A percentile compares a stretch with the other conserved stretches of the same genome.
These are phyloP conservation scores for Suhomyces panamericanus DNA, from an alignment of 1,139 yeast genomes.

Conservation along the genomic window DNA sequence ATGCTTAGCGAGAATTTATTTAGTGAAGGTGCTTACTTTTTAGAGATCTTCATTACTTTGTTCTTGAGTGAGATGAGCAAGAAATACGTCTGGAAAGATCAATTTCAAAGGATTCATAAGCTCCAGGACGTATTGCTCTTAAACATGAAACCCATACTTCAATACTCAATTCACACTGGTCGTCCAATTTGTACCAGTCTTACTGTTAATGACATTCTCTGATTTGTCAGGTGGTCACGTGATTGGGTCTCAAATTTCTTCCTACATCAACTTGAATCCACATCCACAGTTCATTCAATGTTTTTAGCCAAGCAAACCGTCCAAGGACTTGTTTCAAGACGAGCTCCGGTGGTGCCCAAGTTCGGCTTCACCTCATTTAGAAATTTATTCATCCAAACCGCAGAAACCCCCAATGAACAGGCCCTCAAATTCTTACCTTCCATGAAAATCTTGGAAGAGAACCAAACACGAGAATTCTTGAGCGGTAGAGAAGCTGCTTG, in stretches of 20 bases:
- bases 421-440: conserved; percentile 50
- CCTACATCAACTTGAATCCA: no score
- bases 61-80: no score
- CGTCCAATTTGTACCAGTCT: no score
- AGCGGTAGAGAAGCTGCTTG: conserved; percentile 56
- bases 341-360: neutral
- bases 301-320: conserved; percentile 1
- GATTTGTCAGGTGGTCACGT: neutral
- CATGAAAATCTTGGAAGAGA: conserved; percentile 41
- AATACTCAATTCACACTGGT: no score
- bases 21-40: no score
- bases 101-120: no score
- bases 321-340: conserved; percentile 1
- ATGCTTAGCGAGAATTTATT: no score
- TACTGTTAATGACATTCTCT: no score
- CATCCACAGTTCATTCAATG: neutral
- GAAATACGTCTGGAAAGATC: no score
- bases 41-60: no score
- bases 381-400: conserved; percentile 40
- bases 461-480: conserved; percentile 53
- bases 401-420: conserved; percentile 48
- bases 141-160: no score
- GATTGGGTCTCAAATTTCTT: neutral
- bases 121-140: no score
- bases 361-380: conserved; percentile 12